Percentiles rank a stretch among this genome's conserved stretches.
These are phyloP conservation scores for Calonectria ilicicola DNA, from an alignment of 2,329 filamentous ascomycete genomes.

Conservation along the genomic window DNA sequence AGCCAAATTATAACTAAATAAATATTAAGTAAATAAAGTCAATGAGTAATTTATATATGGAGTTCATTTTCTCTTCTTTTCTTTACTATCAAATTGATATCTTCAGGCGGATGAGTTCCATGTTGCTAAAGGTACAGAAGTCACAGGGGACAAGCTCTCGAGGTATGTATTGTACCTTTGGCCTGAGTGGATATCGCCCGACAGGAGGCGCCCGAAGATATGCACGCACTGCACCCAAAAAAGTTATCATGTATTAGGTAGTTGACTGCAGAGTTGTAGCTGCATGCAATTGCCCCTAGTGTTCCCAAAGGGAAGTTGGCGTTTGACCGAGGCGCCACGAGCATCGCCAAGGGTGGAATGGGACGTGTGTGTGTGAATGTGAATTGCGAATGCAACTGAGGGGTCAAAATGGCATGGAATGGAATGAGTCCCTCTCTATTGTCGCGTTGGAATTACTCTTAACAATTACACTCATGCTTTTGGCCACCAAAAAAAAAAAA, in stretches of 20 bases:
- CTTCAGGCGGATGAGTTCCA: too few species aligned
- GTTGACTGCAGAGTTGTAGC: constrained; percentile 1
- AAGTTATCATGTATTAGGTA: neutral
- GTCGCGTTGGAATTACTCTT: constrained; percentile 12
- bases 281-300: neutral
- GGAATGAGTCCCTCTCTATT: constrained; percentile 1
- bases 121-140: too few species aligned
- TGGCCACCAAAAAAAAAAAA: neutral
- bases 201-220: neutral
- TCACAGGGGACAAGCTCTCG: too few species aligned
- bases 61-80: too few species aligned
- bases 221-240: constrained; percentile 2
- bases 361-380: constrained; percentile 5
- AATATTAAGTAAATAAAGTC: too few species aligned
- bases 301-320: neutral
- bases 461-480: constrained; percentile 17
- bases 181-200: constrained; percentile 2
- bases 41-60: too few species aligned
- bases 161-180: too few species aligned
- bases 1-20: too few species aligned
- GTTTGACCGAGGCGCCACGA: constrained; percentile 17
- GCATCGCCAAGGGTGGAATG: constrained; percentile 7
- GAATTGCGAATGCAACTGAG: constrained; percentile 7
- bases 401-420: constrained; percentile 8
- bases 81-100: too few species aligned